A percentile compares a stretch with the other conserved stretches of the same genome.
phyloP scores from a whole-genome alignment of 768 basidiomycete species.

The Sutorius australiensis region DNA sequence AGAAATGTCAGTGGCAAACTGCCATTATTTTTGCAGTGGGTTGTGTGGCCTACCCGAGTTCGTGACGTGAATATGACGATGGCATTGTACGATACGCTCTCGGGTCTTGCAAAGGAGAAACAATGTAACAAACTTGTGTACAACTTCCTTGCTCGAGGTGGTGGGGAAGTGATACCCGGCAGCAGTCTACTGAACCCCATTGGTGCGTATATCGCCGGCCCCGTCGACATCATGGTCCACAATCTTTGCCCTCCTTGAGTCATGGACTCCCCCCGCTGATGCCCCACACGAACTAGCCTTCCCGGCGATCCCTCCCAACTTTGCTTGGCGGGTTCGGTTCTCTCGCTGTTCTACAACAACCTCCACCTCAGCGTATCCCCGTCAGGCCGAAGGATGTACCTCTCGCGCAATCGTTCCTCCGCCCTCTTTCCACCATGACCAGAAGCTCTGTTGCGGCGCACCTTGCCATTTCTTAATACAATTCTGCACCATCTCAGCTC shows the following conservation, averaged over 20 bases:
- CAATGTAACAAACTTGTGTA: constrained; percentile 83
- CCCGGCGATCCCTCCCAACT: constrained; percentile 38
- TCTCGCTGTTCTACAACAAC: constrained; percentile 30
- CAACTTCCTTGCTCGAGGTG: constrained; percentile 82
- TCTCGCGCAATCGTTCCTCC: constrained; percentile 75
- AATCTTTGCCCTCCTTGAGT: constrained; percentile 71
- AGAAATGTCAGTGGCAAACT: constrained; percentile 64
- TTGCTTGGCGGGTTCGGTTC: constrained; percentile 30
- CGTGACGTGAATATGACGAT: constrained; percentile 70
- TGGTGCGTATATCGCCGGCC: constrained; percentile 39
- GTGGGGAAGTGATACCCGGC: constrained; percentile 63
- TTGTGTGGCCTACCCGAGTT: constrained; percentile 81
- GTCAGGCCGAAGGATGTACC: constrained; percentile 69
- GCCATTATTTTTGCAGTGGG: constrained; percentile 84
- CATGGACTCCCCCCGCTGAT: constrained; percentile 60
- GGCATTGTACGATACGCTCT: constrained; percentile 86
- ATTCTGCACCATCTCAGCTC: constrained; percentile 76
- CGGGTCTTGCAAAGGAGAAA: constrained; percentile 77
- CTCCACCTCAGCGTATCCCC: constrained; percentile 37
- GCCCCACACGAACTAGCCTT: constrained; percentile 42
- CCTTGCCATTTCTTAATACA: constrained; percentile 66
- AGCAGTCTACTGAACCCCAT: constrained; percentile 43
- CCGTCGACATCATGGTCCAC: constrained; percentile 73
- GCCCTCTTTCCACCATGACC: constrained; percentile 72
- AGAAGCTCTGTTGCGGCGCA: constrained; percentile 74